Base-by-base conservation (phyloP, 805 yeast genomes). In the Saturnispora diversa region DNA sequence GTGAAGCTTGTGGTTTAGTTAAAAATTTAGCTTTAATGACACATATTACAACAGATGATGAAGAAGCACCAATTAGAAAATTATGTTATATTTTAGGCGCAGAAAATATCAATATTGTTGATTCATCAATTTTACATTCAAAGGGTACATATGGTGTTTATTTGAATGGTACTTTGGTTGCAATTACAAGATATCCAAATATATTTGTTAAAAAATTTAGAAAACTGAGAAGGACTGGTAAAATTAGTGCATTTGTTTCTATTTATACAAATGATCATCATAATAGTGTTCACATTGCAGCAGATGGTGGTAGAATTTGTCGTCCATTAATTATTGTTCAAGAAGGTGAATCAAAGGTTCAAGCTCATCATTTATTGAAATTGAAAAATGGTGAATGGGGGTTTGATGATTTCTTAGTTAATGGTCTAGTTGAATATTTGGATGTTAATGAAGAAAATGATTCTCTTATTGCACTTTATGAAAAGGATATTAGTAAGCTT, bases 1-100 rank as follows among this genome's bases (percentile, higher is more conserved):
- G 98, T 72, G 98, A 92, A 64, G 98, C 98, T 1, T 92, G 98
- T 77, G 98, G 98, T 56, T 73, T 92, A 62, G 98, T 92, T 27
- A 92, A 92, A 65, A 92, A 92, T 58, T 69, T 92, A 60, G 98
- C 98, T 1, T 70, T 92, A 35, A 92, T 92, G 98, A 92, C 98
- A 9, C 98, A 92, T 63, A 92, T 92, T 55, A 92, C 98, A 4
- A 90, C 98, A 1, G 98, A 92, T 63, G 97, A 86, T 53, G 98
- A 92, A 60, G 97, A 90, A 54, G 84, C 71, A 8, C 97, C 98
- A 13, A 77, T 92, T 29, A 74, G 71, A 47, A 74, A 74, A 41
- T 66, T 88, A 25, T 86, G 97, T 54, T 83, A 68, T 50, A 65
- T 81, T 21, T 68, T 92, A 40, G 98, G 98, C 47, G 92, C 88